Evolutionary conservation across 345 rosid species (phyloP).

Genomic region (Lumnitzera racemosa): DNA sequence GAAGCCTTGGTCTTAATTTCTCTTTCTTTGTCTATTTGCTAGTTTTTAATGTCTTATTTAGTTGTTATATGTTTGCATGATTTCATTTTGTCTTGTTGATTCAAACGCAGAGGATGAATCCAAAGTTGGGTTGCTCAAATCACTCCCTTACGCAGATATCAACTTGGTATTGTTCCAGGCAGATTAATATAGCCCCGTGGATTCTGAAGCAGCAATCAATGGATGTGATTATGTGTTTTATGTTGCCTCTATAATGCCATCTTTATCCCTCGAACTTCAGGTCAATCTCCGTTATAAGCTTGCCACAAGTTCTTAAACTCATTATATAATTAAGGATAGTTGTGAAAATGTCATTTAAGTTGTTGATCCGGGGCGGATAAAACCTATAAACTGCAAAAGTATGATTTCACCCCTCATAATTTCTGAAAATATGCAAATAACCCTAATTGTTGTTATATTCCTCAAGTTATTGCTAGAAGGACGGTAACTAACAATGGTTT

Average conservation of each 20-base stretch:
- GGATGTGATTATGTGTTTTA: constrained; percentile 28
- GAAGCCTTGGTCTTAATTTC: constrained; percentile 18
- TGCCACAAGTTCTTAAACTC: background rate
- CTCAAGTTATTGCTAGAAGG: too few species aligned
- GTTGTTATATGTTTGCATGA: background rate
- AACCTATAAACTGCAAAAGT: too few species aligned
- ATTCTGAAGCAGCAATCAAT: constrained; percentile 19
- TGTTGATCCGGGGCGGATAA: too few species aligned
- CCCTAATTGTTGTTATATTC: too few species aligned
- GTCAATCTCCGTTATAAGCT: background rate
- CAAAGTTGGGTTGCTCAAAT: constrained; percentile 21
- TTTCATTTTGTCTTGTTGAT: background rate
- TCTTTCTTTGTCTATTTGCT: background rate
- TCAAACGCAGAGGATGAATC: constrained; percentile 11
- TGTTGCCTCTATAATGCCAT: constrained; percentile 17
- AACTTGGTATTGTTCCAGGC: constrained; percentile 22
- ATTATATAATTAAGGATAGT: too few species aligned
- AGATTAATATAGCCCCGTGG: constrained; percentile 13
- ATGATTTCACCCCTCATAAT: too few species aligned
- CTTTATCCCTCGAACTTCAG: constrained; percentile 6
- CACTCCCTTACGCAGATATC: constrained; percentile 19
- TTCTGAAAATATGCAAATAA: too few species aligned
- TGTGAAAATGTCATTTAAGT: too few species aligned
- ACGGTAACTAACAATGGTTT: too few species aligned
- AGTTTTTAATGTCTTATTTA: too few species aligned